Percentiles rank a stretch among this genome's conserved stretches.
These are phyloP conservation scores for Hanseniaspora occidentalis DNA, from an alignment of 805 yeast genomes.

Conservation along the genomic window DNA sequence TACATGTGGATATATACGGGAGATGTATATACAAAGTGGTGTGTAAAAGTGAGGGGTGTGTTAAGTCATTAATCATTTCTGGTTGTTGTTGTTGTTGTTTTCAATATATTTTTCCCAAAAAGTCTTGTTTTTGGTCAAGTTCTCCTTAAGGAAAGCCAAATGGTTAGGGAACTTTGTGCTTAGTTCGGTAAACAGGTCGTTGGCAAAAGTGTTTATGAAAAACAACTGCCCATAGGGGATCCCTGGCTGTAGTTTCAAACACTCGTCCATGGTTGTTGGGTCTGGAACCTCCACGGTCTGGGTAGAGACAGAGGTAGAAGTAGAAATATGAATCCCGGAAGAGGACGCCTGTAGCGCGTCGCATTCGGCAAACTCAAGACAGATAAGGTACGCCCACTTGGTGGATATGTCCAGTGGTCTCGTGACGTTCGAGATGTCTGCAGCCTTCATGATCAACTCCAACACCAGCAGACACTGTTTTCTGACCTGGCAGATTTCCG, in stretches of 20 bases:
- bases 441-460: constrained; percentile 74
- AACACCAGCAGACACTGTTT: constrained; percentile 33
- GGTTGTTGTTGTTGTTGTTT: neutral
- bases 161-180: constrained; percentile 44
- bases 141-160: constrained; percentile 41
- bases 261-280: constrained; percentile 30
- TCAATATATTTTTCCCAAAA: constrained; percentile 35
- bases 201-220: constrained; percentile 75
- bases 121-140: constrained; percentile 38
- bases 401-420: constrained; percentile 64
- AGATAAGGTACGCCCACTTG: constrained; percentile 77
- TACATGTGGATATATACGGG: too few relatives aligned
- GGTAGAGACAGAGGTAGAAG: too few relatives aligned
- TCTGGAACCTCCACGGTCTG: too few relatives aligned
- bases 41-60: too few relatives aligned
- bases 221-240: constrained; percentile 67
- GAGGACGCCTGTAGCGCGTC: too few relatives aligned
- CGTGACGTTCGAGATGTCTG: constrained; percentile 90
- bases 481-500: neutral
- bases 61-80: too few relatives aligned
- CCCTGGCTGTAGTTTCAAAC: constrained; percentile 33
- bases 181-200: constrained; percentile 56
- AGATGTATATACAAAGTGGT: too few relatives aligned
- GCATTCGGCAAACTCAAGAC: constrained; percentile 67
- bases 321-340: too few relatives aligned